Evolutionary conservation across 305 asterid species (phyloP).

Genomic region (Ilex paraguariensis): DNA sequence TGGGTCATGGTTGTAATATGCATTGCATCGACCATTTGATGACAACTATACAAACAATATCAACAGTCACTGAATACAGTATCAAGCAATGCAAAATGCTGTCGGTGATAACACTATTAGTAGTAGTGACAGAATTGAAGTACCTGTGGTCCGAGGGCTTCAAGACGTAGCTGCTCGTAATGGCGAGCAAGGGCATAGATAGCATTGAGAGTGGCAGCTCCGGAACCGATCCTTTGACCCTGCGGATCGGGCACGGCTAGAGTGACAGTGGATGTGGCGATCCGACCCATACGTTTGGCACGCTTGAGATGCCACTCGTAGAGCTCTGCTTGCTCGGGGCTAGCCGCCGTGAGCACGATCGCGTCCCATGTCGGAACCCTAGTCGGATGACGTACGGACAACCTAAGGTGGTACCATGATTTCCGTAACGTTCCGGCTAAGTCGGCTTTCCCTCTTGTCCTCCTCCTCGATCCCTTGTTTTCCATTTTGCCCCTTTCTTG

Average conservation of each 20-base stretch:
- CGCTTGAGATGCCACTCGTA: conserved; percentile 85
- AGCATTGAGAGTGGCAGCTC: conserved; percentile 94
- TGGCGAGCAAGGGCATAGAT: conserved; percentile 61
- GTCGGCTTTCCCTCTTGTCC: conserved; percentile 48
- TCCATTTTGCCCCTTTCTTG: conserved; percentile 20
- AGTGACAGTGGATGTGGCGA: conserved; percentile 68
- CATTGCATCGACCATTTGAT: too few relatives aligned
- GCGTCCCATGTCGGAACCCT: conserved; percentile 96
- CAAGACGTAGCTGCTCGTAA: conserved; percentile 6
- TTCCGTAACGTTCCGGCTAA: conserved; percentile 56
- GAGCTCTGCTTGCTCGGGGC: conserved; percentile 93
- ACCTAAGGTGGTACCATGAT: conserved; percentile 88
- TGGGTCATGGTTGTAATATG: too few relatives aligned
- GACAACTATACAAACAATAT: too few relatives aligned
- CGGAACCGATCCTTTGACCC: conserved; percentile 96
- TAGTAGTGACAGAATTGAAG: too few relatives aligned
- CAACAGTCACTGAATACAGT: too few relatives aligned
- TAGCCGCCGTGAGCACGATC: conserved; percentile 81
- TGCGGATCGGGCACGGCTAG: conserved; percentile 90
- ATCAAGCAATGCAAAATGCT: too few relatives aligned
- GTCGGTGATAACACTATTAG: too few relatives aligned
- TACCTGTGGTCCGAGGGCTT: conserved; percentile 15
- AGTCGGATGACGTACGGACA: conserved; percentile 81
- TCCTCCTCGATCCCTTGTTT: conserved; percentile 23
- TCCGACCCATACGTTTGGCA: conserved; percentile 83